Evolutionary conservation across 2,329 filamentous ascomycete genomes (phyloP).

Genomic region (Nemania bipapillata): DNA sequence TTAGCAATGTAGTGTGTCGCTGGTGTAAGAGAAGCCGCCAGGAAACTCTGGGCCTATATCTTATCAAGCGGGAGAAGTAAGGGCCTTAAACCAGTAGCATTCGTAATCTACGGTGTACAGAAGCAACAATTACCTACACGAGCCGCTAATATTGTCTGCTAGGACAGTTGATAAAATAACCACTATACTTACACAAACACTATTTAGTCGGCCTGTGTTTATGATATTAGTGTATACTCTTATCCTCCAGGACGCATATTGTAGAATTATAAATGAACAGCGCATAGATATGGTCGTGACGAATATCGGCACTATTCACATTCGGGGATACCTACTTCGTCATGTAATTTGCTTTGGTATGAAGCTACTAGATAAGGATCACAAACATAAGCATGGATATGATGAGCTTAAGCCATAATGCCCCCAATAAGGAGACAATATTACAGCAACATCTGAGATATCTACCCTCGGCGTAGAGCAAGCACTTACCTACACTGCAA

Average conservation of each 20-base stretch:
- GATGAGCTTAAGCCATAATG: background rate
- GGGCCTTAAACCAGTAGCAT: constrained; percentile 18
- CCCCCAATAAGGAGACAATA: background rate
- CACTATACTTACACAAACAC: too few relatives aligned
- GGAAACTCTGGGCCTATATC: constrained; percentile 16
- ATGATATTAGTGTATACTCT: background rate
- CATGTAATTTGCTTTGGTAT: background rate
- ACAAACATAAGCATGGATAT: background rate
- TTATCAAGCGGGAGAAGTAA: constrained; percentile 12
- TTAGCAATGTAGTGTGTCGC: constrained; percentile 2
- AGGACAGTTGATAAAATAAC: background rate
- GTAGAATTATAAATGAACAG: constrained; percentile 11
- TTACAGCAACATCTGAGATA: background rate
- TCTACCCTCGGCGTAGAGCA: background rate
- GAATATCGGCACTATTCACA: background rate
- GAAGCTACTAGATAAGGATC: background rate
- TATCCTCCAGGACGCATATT: background rate
- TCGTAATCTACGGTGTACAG: too few relatives aligned
- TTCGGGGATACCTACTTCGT: background rate
- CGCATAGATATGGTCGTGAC: background rate
- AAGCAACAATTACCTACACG: too few relatives aligned
- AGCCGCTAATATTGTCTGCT: background rate
- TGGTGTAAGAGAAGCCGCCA: constrained; percentile 37
- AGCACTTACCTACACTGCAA: background rate
- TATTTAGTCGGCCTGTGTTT: too few relatives aligned